phyloP scores from a whole-genome alignment of 75 land plant genomes.

The Sequoiadendron giganteum region DNA sequence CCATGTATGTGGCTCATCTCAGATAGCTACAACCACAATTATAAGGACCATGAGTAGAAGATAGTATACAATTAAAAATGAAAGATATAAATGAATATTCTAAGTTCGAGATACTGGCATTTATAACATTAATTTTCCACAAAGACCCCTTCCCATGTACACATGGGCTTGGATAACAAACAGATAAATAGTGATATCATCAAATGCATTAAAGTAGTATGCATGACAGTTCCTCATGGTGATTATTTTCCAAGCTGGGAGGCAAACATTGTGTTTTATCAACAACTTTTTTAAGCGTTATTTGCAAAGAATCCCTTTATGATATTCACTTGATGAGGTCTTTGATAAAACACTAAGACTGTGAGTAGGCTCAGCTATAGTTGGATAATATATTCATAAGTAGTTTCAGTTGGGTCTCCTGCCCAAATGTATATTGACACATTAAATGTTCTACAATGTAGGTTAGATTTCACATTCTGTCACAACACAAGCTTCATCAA shows the following conservation, averaged over 20 bases:
- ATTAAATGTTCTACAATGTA: constrained; percentile 28
- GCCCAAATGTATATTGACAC: not conserved
- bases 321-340: not conserved
- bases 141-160: not conserved
- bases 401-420: not conserved
- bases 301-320: not conserved
- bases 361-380: not conserved
- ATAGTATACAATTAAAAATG: not conserved
- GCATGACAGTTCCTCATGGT: not conserved
- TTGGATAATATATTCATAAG: not conserved
- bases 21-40: not conserved
- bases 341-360: not conserved
- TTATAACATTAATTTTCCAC: not conserved
- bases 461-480: constrained; percentile 88
- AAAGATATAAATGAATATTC: not conserved
- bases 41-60: not conserved
- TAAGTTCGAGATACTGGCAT: not conserved
- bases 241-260: not conserved
- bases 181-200: not conserved
- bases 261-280: not conserved
- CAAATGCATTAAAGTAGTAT: not conserved
- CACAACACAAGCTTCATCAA: constrained; percentile 63
- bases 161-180: not conserved
- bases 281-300: not conserved
- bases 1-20: not conserved